phyloP scores from a whole-genome alignment of 2,329 filamentous ascomycete genomes.

The Calonectria honghensis region DNA sequence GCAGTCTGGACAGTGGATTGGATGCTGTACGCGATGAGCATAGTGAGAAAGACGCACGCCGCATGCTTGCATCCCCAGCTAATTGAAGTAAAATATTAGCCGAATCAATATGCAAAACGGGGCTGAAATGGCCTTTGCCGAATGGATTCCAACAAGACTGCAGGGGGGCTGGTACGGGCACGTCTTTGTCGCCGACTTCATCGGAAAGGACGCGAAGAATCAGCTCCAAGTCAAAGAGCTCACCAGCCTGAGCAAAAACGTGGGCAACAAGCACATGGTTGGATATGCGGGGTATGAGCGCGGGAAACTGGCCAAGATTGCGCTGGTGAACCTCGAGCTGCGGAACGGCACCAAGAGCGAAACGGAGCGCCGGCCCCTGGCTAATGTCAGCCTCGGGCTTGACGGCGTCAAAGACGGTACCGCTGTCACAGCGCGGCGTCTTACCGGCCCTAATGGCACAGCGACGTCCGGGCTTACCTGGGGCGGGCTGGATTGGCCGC shows the following conservation, averaged over 20 bases:
- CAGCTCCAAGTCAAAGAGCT: constrained; percentile 2
- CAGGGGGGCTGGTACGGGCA: background rate
- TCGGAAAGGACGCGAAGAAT: background rate
- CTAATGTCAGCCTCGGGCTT: background rate
- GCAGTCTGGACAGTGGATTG: background rate
- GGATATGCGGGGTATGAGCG: background rate
- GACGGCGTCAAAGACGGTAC: background rate
- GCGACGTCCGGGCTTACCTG: background rate
- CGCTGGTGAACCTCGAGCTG: background rate
- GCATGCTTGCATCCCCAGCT: background rate
- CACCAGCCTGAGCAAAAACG: background rate
- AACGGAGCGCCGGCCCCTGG: background rate
- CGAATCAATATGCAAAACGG: background rate
- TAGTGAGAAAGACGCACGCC: background rate
- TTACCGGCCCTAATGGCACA: background rate
- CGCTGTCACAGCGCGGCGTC: constrained; percentile 5
- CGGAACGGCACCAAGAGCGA: constrained; percentile 2
- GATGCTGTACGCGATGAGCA: background rate
- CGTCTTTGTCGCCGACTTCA: background rate
- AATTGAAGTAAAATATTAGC: background rate
- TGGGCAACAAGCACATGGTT: background rate
- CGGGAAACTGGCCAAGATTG: background rate
- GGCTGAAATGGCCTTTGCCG: background rate
- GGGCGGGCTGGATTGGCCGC: background rate
- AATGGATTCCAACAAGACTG: background rate